Evolutionary conservation across 495 filamentous ascomycete species (phyloP).

Genomic region (Aspergillus hancockii): DNA sequence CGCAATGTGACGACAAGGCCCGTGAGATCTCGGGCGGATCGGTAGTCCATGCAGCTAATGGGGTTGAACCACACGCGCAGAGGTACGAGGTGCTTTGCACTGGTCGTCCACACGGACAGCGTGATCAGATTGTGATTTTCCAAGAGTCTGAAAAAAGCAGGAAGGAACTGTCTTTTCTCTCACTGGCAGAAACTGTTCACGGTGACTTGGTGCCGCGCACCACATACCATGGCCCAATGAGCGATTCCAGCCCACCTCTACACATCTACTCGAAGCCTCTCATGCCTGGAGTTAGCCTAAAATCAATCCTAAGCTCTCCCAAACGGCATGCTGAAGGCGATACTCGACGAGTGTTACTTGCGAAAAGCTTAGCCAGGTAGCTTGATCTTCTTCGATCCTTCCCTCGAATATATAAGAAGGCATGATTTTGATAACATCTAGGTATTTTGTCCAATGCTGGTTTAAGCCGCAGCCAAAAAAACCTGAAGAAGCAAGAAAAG

Average conservation of each 20-base stretch:
- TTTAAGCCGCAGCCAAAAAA: slow-evolving; percentile 22
- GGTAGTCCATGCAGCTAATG: slow-evolving; percentile 21
- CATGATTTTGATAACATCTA: slow-evolving; percentile 15
- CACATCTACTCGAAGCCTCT: slow-evolving; percentile 30
- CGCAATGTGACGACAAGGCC: slow-evolving; percentile 28
- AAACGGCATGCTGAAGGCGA: slow-evolving; percentile 26
- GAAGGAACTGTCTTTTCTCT: slow-evolving; percentile 15
- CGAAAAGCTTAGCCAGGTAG: slow-evolving; percentile 21
- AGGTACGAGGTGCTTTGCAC: slow-evolving; percentile 33
- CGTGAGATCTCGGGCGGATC: slow-evolving; percentile 26
- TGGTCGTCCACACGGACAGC: slow-evolving; percentile 16
- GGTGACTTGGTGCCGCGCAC: slow-evolving; percentile 28
- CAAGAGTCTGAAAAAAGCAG: slow-evolving; percentile 24
- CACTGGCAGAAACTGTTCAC: slow-evolving; percentile 28
- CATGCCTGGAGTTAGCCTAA: slow-evolving; percentile 28
- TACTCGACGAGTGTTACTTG: slow-evolving; percentile 22
- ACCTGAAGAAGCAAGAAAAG: slow-evolving; percentile 7
- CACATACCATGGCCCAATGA: slow-evolving; percentile 25
- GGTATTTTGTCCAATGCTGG: slow-evolving; percentile 33
- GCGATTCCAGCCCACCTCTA: slow-evolving; percentile 29
- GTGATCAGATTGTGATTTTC: slow-evolving; percentile 28
- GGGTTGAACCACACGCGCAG: slow-evolving; percentile 28
- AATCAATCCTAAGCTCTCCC: slow-evolving; percentile 23
- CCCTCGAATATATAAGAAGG: slow-evolving; percentile 3
- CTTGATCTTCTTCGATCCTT: neutral